Evolutionary conservation across 768 basidiomycete genomes (phyloP).

Genomic region (Lactarius trivialis): DNA sequence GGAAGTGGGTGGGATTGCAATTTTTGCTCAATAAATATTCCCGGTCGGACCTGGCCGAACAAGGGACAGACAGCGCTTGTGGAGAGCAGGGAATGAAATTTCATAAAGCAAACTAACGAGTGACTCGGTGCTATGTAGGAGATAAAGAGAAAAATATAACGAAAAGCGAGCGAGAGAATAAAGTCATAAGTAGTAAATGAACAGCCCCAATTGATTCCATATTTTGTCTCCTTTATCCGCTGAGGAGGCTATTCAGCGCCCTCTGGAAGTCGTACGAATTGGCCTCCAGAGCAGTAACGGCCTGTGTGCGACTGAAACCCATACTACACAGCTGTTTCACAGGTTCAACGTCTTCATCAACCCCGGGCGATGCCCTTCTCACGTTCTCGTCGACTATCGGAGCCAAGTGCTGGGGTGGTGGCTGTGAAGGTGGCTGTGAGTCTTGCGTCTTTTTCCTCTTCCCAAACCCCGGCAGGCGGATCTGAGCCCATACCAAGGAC

Average conservation of each 20-base stretch:
- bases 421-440: constrained; percentile 34
- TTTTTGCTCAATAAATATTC: constrained; percentile 8
- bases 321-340: constrained; percentile 79
- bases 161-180: constrained; percentile 8
- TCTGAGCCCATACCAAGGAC: constrained; percentile 33
- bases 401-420: constrained; percentile 30
- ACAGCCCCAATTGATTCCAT: background rate
- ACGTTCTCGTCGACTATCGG: constrained; percentile 40
- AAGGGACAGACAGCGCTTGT: constrained; percentile 7
- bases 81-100: background rate
- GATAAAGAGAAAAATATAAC: background rate
- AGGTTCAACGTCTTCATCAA: constrained; percentile 65
- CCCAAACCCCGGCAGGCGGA: constrained; percentile 67
- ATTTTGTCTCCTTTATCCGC: constrained; percentile 20
- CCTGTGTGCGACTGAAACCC: constrained; percentile 84
- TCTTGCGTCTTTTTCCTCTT: constrained; percentile 65
- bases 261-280: constrained; percentile 76
- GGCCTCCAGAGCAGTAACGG: constrained; percentile 77
- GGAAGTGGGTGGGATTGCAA: constrained; percentile 2
- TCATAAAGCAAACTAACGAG: background rate
- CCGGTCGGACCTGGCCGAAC: constrained; percentile 11
- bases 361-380: constrained; percentile 42
- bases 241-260: constrained; percentile 70
- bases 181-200: constrained; percentile 6
- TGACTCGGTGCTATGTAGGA: background rate